These are phyloP conservation scores for Tanacetum coccineum DNA, from an alignment of 129 eudicot species.

Conservation along the genomic window DNA sequence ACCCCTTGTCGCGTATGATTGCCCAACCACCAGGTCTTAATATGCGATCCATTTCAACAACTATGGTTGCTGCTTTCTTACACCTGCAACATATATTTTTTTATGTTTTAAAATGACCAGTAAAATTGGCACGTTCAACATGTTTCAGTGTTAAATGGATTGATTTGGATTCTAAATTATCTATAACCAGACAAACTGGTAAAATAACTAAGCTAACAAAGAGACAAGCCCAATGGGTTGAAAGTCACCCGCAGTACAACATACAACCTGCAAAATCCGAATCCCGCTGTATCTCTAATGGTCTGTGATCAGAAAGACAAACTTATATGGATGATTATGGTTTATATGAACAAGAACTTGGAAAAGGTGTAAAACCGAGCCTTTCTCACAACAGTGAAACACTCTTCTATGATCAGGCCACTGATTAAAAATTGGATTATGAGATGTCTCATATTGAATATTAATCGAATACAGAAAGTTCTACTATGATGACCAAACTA, in stretches of 20 bases:
- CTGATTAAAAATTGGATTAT: too few species aligned
- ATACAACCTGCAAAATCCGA: too few species aligned
- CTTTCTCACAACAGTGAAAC: neutral
- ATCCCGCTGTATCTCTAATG: neutral
- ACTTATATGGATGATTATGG: neutral
- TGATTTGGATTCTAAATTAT: neutral
- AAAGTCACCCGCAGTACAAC: neutral
- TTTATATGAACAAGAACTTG: too few species aligned
- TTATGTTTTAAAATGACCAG: neutral
- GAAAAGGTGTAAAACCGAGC: too few species aligned
- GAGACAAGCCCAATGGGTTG: neutral
- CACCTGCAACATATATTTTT: slow-evolving; percentile 53
- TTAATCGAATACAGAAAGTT: too few species aligned
- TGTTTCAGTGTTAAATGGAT: neutral
- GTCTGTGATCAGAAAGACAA: neutral
- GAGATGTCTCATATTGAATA: too few species aligned
- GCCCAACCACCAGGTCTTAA: slow-evolving; percentile 91
- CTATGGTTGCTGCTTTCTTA: slow-evolving; percentile 60
- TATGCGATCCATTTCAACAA: slow-evolving; percentile 89
- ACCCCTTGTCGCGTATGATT: slow-evolving; percentile 78
- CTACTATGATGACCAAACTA: neutral
- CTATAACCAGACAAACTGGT: neutral
- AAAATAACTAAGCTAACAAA: too few species aligned
- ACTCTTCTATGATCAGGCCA: too few species aligned
- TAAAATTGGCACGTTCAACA: neutral